Percentiles rank a stretch among this genome's conserved stretches.
These are phyloP conservation scores for Yamadazyma akitaensis DNA, from an alignment of 805 yeast species.

Conservation along the genomic window DNA sequence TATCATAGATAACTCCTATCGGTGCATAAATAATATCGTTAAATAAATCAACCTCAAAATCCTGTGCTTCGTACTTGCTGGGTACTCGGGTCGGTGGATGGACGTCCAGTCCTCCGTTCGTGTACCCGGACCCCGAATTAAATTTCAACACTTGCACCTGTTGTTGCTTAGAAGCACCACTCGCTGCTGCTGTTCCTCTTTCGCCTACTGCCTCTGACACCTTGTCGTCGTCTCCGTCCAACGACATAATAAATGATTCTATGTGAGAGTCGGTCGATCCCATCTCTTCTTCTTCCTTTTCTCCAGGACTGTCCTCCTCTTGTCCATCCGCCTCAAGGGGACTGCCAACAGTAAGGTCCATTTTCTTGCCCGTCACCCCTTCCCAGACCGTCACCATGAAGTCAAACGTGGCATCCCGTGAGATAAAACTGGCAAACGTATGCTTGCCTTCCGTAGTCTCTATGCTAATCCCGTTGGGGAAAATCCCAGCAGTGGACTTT, in stretches of 20 bases:
- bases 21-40: conserved; percentile 63
- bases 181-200: background rate
- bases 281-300: background rate
- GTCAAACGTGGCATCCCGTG: conserved; percentile 74
- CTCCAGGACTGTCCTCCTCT: conserved; percentile 18
- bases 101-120: conserved; percentile 60
- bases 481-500: conserved; percentile 80
- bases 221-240: conserved; percentile 28
- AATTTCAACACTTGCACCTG: conserved; percentile 33
- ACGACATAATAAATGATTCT: conserved; percentile 37
- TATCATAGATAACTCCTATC: conserved; percentile 66
- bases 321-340: no score
- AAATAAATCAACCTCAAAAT: conserved; percentile 45
- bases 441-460: conserved; percentile 64
- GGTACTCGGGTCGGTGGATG: conserved; percentile 57
- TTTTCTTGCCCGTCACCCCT: conserved; percentile 28
- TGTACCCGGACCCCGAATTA: conserved; percentile 36
- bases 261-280: conserved; percentile 11
- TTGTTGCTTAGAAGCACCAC: conserved; percentile 19
- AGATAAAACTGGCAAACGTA: conserved; percentile 81
- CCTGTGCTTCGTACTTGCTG: conserved; percentile 19
- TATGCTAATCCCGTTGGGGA: conserved; percentile 83
- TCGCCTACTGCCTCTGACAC: no score
- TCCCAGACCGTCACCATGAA: conserved; percentile 72
- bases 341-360: conserved; percentile 1